Evolutionary conservation across 164 flowering plant species (phyloP).

Genomic region (Akebia trifoliata): DNA sequence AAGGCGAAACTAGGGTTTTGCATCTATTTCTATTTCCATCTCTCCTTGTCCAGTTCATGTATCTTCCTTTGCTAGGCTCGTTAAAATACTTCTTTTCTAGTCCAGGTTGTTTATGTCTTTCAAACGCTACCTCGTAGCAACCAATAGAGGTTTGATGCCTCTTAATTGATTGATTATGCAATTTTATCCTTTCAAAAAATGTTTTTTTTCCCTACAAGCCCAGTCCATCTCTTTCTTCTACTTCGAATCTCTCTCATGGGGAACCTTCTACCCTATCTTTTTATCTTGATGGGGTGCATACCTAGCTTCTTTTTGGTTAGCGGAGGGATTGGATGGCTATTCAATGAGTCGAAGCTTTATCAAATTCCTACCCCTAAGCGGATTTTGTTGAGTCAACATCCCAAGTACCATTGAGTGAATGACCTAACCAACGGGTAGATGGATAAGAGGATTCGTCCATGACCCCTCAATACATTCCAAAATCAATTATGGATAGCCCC

Average conservation of each 20-base stretch:
- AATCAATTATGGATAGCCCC: too few relatives aligned
- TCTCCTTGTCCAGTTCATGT: slow-evolving; percentile 2
- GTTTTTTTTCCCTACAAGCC: not conserved
- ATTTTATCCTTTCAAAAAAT: slow-evolving; percentile 4
- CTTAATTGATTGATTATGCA: slow-evolving; percentile 1
- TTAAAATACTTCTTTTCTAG: slow-evolving; percentile 3
- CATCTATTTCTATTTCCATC: slow-evolving; percentile 3
- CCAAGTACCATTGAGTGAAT: slow-evolving; percentile 1
- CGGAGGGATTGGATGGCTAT: not conserved
- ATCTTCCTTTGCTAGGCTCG: not conserved
- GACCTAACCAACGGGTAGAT: not conserved
- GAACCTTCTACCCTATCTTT: not conserved
- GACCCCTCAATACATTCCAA: too few relatives aligned
- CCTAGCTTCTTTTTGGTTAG: not conserved
- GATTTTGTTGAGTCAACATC: slow-evolving; percentile 4
- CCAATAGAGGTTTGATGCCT: slow-evolving; percentile 4
- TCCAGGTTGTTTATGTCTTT: slow-evolving; percentile 3
- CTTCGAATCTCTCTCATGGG: slow-evolving; percentile 1
- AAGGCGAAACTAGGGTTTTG: not conserved
- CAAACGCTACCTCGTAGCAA: slow-evolving; percentile 3
- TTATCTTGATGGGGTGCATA: not conserved
- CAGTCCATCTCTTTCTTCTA: slow-evolving; percentile 4
- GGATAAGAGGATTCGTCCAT: too few relatives aligned
- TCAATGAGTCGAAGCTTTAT: not conserved
- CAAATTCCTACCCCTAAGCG: not conserved